Evolutionary conservation across 164 flowering plant genomes (phyloP).

Genomic region (Stephania yunnanensis): DNA sequence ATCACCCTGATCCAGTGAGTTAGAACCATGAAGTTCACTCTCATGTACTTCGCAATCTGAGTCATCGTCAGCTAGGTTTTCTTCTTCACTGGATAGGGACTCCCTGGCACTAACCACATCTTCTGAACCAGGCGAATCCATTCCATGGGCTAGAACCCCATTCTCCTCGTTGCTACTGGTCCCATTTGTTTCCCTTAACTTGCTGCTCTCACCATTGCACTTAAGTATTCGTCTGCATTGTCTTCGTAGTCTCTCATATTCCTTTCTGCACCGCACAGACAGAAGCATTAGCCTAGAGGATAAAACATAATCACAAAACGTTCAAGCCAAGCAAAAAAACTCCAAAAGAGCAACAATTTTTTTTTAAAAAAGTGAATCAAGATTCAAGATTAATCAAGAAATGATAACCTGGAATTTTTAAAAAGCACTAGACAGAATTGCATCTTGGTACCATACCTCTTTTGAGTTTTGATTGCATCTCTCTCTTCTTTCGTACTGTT

Average conservation of each 20-base stretch:
- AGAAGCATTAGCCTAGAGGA: background rate
- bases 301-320: background rate
- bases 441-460: conserved; percentile 27
- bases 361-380: background rate
- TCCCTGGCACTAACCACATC: conserved; percentile 83
- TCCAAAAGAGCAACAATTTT: background rate
- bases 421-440: background rate
- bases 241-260: conserved; percentile 43
- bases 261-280: conserved; percentile 32
- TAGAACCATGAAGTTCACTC: conserved; percentile 11
- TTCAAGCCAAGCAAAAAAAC: background rate
- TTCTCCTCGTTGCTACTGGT: conserved; percentile 12
- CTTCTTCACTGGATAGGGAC: conserved; percentile 72
- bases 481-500: conserved; percentile 52
- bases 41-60: conserved; percentile 16
- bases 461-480: conserved; percentile 30
- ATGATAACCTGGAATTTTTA: background rate
- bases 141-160: conserved; percentile 13
- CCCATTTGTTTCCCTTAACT: conserved; percentile 21
- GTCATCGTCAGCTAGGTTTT: conserved; percentile 33
- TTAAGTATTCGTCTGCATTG: conserved; percentile 32
- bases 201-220: conserved; percentile 15
- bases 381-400: background rate
- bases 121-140: conserved; percentile 47
- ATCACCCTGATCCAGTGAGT: conserved; percentile 27